Evolutionary conservation across 805 yeast genomes (phyloP).

Genomic region (Candida parachauliodes): DNA sequence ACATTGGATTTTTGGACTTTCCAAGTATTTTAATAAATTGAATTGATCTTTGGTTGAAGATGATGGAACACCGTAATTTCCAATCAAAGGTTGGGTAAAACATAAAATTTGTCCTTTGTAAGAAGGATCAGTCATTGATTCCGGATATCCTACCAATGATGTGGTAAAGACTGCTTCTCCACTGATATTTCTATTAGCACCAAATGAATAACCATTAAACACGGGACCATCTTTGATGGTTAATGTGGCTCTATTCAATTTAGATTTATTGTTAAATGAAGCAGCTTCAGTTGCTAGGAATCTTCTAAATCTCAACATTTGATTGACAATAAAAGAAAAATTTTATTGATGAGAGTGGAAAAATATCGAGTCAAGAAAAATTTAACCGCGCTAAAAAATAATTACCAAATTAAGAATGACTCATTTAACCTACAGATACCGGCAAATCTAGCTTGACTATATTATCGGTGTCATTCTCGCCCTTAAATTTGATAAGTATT

Average conservation of each 20-base stretch:
- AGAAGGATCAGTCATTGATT: slow-evolving; percentile 98
- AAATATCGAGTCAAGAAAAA: not conserved
- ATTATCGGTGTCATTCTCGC: slow-evolving; percentile 31
- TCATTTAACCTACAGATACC: slow-evolving; percentile 27
- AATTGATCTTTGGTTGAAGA: slow-evolving; percentile 75
- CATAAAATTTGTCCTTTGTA: slow-evolving; percentile 95
- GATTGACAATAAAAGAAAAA: slow-evolving; percentile 2
- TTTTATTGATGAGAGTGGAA: not conserved
- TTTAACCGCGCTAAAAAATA: slow-evolving; percentile 6
- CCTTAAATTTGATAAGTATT: slow-evolving; percentile 42
- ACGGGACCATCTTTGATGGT: slow-evolving; percentile 91
- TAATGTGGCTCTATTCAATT: slow-evolving; percentile 78
- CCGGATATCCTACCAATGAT: slow-evolving; percentile 97
- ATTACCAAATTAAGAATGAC: slow-evolving; percentile 8
- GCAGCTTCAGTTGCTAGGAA: slow-evolving; percentile 17
- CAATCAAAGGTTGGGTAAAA: slow-evolving; percentile 95
- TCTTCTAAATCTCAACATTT: slow-evolving; percentile 6
- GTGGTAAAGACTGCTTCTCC: slow-evolving; percentile 99
- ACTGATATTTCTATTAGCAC: slow-evolving; percentile 86
- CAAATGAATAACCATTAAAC: slow-evolving; percentile 90
- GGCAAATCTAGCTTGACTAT: slow-evolving; percentile 33
- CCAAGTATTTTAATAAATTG: slow-evolving; percentile 85
- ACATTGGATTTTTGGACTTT: slow-evolving; percentile 87
- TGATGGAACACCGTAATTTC: slow-evolving; percentile 97
- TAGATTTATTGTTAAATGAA: slow-evolving; percentile 34